Evolutionary conservation across 1,139 yeast species (phyloP), one percentile per base, ranked within the genome.

Genomic region (Lodderomyces jiufengensis): DNA sequence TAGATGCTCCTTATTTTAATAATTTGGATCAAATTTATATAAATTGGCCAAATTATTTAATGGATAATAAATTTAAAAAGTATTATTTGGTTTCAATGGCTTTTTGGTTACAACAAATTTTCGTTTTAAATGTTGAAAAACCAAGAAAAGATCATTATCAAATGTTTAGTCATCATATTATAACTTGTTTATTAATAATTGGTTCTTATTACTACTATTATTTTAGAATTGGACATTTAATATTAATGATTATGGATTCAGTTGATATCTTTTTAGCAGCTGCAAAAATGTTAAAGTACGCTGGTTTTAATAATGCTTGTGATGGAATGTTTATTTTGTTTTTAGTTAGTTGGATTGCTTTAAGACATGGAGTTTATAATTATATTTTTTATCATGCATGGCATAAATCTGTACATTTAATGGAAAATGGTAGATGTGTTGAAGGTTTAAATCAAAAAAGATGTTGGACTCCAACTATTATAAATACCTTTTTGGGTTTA

Each of bases 141-240:
- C 76, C 70, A 45, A 76, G 97, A 48, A 86, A 86, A 55, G 97
- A 88, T 57, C 81, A 85, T 56, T 60, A 63, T 49, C 95, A 87
- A 58, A 88, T 88, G 97, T 78, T 87, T 52, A 66, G 82, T 34
- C 97, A 88, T 56, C 97, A 88, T 59, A 78, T 88, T 37, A 80
- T 88, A 38, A 88, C 97, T 1, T 73, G 81, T 49, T 50, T 69
- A 22, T 69, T 88, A 41, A 72, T 84, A 30, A 59, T 73, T 14
- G 94, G 94, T 1, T 82, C 94, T 2, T 88, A 87, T 57, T 70
- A 70, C 51, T 80, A 76, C 53, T 80, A 84, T 59, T 84, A 78
- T 57, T 78, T 81, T 27, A 72, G 88, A 31, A 76, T 86, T 39
- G 97, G 97, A 23, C 86, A 86, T 58, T 73, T 82, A 31, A 81